Evolutionary conservation across 352 stramenopile genomes (phyloP).

Genomic region (Phytopythium chamaehyphon): DNA sequence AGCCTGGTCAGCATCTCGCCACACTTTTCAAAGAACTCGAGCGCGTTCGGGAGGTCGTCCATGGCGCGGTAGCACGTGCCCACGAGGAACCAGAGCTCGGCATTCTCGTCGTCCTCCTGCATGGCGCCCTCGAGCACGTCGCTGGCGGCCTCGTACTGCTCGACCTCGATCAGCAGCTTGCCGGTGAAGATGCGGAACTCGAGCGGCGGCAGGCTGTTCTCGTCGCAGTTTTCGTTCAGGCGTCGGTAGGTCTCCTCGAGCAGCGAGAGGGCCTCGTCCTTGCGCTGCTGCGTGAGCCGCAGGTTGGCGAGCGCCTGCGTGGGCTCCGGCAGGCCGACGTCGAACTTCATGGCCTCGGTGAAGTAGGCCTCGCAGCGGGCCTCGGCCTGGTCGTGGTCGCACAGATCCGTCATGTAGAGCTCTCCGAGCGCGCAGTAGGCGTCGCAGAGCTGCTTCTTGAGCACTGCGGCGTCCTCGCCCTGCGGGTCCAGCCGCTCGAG

Average conservation of each 20-base stretch:
- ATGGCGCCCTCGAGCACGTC: constrained; percentile 85
- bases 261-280: constrained; percentile 84
- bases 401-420: constrained; percentile 98
- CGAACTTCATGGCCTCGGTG: constrained; percentile 85
- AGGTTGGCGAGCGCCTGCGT: constrained; percentile 95
- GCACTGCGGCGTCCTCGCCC: constrained; percentile 39
- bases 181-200: constrained; percentile 82
- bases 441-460: constrained; percentile 91
- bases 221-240: constrained; percentile 73
- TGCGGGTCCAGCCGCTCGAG: constrained; percentile 32
- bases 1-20: constrained; percentile 73
- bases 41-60: constrained; percentile 71
- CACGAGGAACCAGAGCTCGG: constrained; percentile 88
- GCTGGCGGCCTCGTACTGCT: constrained; percentile 75
- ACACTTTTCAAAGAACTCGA: constrained; percentile 88
- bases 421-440: constrained; percentile 94
- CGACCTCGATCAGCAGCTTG: constrained; percentile 85
- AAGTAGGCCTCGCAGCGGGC: constrained; percentile 89
- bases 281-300: constrained; percentile 91
- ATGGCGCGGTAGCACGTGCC: constrained; percentile 85
- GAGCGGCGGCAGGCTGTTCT: constrained; percentile 70
- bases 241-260: constrained; percentile 91
- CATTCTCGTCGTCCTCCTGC: constrained; percentile 89
- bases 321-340: constrained; percentile 89
- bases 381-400: constrained; percentile 91